Conservation (phyloP, 192 early-diverging fungal species). For the Podila epigama region DNA sequence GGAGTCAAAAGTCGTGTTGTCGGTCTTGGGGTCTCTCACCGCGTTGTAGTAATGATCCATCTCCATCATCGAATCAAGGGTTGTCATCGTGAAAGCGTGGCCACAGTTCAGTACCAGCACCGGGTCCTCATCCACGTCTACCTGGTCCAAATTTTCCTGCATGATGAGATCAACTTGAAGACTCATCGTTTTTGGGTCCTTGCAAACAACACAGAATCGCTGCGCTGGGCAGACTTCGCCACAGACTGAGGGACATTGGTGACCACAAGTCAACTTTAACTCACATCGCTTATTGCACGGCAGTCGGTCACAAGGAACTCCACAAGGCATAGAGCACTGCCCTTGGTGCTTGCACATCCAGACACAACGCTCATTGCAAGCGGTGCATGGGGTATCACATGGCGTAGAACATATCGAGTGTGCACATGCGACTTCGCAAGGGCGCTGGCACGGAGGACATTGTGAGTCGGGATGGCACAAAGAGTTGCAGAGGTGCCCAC, state of each 20-base stretch:
- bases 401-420: conserved; percentile 48
- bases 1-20: not conserved
- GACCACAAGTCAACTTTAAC: conserved; percentile 53
- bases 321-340: conserved; percentile 56
- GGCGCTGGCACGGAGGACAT: conserved; percentile 54
- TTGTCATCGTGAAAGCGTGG: conserved; percentile 59
- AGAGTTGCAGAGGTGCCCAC: conserved; percentile 27
- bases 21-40: not conserved
- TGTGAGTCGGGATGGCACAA: conserved; percentile 16
- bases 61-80: conserved; percentile 57
- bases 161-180: conserved; percentile 41
- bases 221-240: conserved; percentile 46
- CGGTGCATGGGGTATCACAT: conserved; percentile 51
- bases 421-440: conserved; percentile 48
- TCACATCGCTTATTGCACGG: conserved; percentile 63
- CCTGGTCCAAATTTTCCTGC: conserved; percentile 40
- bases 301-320: conserved; percentile 63
- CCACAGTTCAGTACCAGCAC: conserved; percentile 58
- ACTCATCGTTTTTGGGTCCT: conserved; percentile 17
- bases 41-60: conserved; percentile 50
- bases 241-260: conserved; percentile 58
- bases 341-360: conserved; percentile 65
- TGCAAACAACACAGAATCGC: conserved; percentile 47
- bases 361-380: conserved; percentile 54
- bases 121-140: conserved; percentile 53